These are phyloP conservation scores for Tritrichomonas foetus DNA, from an alignment of 208 protist species.

Conservation along the genomic window DNA sequence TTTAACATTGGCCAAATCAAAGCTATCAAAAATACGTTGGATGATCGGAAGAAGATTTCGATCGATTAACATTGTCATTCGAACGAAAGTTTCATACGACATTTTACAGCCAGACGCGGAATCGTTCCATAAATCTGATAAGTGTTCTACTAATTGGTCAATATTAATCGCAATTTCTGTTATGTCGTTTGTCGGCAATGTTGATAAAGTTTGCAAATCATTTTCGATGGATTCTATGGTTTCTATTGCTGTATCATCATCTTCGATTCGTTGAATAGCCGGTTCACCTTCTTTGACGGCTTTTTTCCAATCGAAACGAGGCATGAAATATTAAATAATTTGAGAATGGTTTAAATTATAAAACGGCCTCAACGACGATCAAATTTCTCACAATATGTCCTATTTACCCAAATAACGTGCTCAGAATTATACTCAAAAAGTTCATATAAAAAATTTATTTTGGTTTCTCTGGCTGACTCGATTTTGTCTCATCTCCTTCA, in stretches of 20 bases:
- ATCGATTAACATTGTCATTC: background rate
- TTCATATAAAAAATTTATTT: background rate
- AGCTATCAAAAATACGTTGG: background rate
- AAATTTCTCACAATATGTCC: background rate
- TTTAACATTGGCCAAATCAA: background rate
- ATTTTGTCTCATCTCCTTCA: too few species aligned
- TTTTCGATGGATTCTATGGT: background rate
- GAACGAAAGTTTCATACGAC: background rate
- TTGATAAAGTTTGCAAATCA: background rate
- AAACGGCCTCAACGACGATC: background rate
- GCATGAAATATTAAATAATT: too few species aligned
- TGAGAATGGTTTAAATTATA: too few species aligned
- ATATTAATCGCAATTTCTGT: conserved; percentile 23
- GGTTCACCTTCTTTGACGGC: background rate
- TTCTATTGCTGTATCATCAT: background rate
- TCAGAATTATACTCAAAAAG: background rate
- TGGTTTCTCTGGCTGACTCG: too few species aligned
- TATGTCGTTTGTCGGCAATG: background rate
- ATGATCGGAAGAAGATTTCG: background rate
- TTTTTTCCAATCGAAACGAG: background rate
- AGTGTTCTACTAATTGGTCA: background rate
- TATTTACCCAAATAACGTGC: background rate
- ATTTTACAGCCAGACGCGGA: background rate
- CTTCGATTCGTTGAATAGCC: background rate
- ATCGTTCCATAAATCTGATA: background rate